Conservation (phyloP, 2,329 filamentous ascomycete species). For the Davidsoniella australis region DNA sequence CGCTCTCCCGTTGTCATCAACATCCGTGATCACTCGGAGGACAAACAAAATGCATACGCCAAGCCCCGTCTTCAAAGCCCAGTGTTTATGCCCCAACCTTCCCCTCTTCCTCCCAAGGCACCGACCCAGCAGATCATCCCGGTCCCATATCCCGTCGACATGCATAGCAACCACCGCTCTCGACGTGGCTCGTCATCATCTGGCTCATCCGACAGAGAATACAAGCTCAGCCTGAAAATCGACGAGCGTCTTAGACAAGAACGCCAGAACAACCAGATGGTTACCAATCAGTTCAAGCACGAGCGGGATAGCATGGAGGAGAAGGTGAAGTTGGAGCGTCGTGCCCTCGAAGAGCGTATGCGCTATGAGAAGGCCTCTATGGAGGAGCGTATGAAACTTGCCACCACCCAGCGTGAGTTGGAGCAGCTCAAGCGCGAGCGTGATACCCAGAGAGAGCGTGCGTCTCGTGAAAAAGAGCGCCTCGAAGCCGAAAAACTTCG, state of each 20-base stretch:
- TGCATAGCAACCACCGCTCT: background rate
- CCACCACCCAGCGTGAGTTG: conserved; percentile 3
- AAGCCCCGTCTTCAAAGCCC: background rate
- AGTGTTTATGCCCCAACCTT: background rate
- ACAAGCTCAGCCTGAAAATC: background rate
- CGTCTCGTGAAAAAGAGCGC: conserved; percentile 5
- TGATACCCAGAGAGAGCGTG: background rate
- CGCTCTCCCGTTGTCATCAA: background rate
- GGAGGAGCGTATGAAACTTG: conserved; percentile 1
- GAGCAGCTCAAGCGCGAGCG: background rate
- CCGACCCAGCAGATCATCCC: background rate
- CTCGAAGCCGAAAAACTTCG: conserved; percentile 28
- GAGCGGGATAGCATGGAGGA: background rate
- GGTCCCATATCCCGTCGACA: background rate
- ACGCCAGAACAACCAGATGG: too few species aligned
- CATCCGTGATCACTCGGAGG: conserved; percentile 1
- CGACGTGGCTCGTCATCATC: background rate
- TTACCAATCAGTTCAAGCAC: background rate
- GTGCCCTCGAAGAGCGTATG: background rate
- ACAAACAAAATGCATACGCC: background rate
- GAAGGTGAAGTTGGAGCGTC: background rate
- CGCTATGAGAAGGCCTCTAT: background rate
- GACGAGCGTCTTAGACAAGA: background rate
- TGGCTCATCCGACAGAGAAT: background rate
- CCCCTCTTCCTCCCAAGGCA: background rate